Base-by-base conservation (phyloP, 2,329 filamentous ascomycete genomes). In the Diaporthe nobilis region DNA sequence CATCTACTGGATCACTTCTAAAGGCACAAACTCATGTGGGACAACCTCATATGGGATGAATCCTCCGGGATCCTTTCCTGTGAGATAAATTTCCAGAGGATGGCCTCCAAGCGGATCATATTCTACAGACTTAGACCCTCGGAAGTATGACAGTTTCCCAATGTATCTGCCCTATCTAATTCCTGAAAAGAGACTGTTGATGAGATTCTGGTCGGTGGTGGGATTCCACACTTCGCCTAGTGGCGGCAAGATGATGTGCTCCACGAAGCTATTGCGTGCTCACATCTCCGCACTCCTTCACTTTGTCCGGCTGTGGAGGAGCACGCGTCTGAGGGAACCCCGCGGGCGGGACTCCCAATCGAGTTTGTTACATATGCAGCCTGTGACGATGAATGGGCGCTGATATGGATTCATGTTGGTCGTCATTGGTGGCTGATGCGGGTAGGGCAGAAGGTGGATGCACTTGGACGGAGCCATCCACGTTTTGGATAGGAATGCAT, bases 211-310 rank as follows among this genome's bases (percentile, higher is more conserved):
- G 15, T 53, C 28, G 22, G 42, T 10, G 8, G 31, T 37, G 1
- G 15, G 22, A 53, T 68, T 12, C 44, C 63, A 51, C 22, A 37
- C 7, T 25, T 22, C 4, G 28, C 44, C 44, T 31, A 37, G 37
- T 37, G 44, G 28, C 63, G 7, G 28, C 34, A 28, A 53, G 25
- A 63, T 60, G 60, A 34, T 76, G 71, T 72, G 75, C 78, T 77
- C 72, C 76, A 75, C 68, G 72, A 77, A 39, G 25, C 75, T 42
- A 73, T 71, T 68, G 53, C 53, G 74, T 71, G 60, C 72, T 53
- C 31, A 49, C 72, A 75, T 76, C 61, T 65, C 65, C 72, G 65
- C 61, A 77, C 51, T 71, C 31, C 5, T 6, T 51, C 31, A 39
- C 47, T 28, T 31, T 20, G 9, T 63, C 34, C 34, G 22, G 47